Evolutionary conservation across 148 eudicot genomes (phyloP).

Genomic region (Vaccinium myrtillus): DNA sequence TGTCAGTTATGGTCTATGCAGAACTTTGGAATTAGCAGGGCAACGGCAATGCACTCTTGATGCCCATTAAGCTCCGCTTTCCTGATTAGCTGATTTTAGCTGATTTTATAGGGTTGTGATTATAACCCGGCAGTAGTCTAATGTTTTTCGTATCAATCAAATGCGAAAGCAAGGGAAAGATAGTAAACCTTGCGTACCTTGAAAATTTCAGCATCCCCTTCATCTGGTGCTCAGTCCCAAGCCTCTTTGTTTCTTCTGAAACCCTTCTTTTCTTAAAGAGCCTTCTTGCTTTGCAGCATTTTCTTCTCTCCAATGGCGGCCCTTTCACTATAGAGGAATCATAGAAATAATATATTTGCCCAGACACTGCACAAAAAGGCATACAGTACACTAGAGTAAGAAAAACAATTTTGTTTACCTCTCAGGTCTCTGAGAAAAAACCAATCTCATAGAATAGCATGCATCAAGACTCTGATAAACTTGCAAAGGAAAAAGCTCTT

Average conservation of each 20-base stretch:
- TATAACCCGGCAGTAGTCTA: neutral
- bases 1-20: neutral
- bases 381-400: neutral
- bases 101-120: neutral
- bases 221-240: constrained; percentile 43
- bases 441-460: neutral
- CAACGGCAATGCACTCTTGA: neutral
- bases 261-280: constrained; percentile 61
- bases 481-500: constrained; percentile 24
- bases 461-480: neutral
- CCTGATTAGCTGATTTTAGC: neutral
- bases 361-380: neutral
- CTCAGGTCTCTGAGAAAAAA: too few relatives aligned
- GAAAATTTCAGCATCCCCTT: constrained; percentile 2
- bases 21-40: neutral
- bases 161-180: neutral
- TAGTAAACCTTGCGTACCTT: constrained; percentile 5
- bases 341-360: neutral
- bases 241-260: constrained; percentile 60
- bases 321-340: constrained; percentile 28
- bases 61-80: neutral
- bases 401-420: too few relatives aligned
- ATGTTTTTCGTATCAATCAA: neutral
- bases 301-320: constrained; percentile 70
- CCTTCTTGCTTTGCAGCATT: constrained; percentile 70